Evolutionary conservation across 306 rosid genomes (phyloP), one percentile per base, ranked within the genome.

Genomic region (Vigna mungo): DNA sequence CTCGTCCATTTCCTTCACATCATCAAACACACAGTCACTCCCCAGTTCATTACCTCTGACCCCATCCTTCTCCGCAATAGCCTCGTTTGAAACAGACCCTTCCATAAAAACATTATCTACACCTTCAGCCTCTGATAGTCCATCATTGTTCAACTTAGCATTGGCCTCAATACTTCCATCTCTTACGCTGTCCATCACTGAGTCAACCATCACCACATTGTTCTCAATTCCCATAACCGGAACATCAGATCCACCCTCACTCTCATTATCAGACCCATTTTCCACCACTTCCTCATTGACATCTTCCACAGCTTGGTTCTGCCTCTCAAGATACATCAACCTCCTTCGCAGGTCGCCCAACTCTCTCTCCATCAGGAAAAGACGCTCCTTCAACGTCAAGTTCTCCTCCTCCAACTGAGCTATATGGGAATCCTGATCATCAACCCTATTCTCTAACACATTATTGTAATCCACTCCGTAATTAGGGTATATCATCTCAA

Each of bases 391-490:
- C 91, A 94, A 52, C 3, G 95, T 90, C 87, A 94, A 82, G 82
- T 94, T 94, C 80, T 94, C 98, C 72, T 94, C 97, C 87, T 94
- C 96, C 87, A 94, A 67, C 46, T 94, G 97, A 13, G 95, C 97
- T 37, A 94, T 90, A 80, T 90, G 97, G 2, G 93, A 87, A 80
- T 92, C 97, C 84, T 94, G 98, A 89, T 94, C 98, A 84, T 92
- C 98, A 23, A 94, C 97, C 82, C 91, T 83, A 77, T 90, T 94
- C 85, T 90, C 96, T 79, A 92, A 75, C 30, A 84, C 92, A 65
- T 87, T 92, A 53, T 91, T 94, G 59, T 94, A 80, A 51, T 92
- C 97, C 39, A 37, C 92, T 65, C 94, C 98, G 61, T 90, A 90
- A 64, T 90, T 90, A 4, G 96, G 96, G 82, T 88, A 89, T 39